phyloP scores from a whole-genome alignment of 768 basidiomycete species.

The Lyophyllum decastes region DNA sequence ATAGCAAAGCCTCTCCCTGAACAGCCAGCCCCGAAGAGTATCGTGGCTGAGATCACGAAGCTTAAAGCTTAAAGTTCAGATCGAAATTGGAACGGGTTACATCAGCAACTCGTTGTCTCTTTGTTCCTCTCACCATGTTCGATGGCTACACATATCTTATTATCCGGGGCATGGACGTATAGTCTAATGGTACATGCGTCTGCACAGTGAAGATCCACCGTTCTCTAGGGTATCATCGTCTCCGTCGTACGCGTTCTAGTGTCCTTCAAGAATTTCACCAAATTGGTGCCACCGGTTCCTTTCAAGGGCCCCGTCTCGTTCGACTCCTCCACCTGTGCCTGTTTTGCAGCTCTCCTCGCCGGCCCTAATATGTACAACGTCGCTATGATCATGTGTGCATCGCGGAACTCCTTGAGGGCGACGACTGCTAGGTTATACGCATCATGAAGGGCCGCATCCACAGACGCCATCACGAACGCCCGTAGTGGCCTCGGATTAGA shows the following conservation, averaged over 20 bases:
- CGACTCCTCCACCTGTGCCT: constrained; percentile 18
- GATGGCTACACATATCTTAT: neutral
- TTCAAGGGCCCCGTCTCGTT: constrained; percentile 35
- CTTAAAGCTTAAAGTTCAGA: no score
- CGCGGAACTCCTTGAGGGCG: constrained; percentile 72
- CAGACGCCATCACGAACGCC: constrained; percentile 41
- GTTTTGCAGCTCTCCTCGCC: constrained; percentile 39
- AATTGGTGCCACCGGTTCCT: constrained; percentile 80
- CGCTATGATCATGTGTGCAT: constrained; percentile 77
- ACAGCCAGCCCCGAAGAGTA: no score
- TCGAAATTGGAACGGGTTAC: no score
- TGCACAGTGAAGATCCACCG: neutral
- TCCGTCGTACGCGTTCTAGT: constrained; percentile 67
- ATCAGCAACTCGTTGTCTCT: neutral
- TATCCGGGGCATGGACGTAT: neutral
- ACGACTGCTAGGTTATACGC: constrained; percentile 68
- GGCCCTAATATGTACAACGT: constrained; percentile 77
- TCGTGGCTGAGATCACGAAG: no score
- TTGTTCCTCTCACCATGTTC: neutral
- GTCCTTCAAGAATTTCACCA: constrained; percentile 75
- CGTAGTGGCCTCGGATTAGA: constrained; percentile 63
- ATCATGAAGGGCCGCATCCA: constrained; percentile 34
- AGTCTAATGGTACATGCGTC: neutral
- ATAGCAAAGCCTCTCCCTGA: no score
- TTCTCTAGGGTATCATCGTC: constrained; percentile 25